Percentiles rank a stretch among this genome's conserved stretches.
phyloP scores from a whole-genome alignment of 169 alveolate species.

The Plasmodium gonderi region DNA sequence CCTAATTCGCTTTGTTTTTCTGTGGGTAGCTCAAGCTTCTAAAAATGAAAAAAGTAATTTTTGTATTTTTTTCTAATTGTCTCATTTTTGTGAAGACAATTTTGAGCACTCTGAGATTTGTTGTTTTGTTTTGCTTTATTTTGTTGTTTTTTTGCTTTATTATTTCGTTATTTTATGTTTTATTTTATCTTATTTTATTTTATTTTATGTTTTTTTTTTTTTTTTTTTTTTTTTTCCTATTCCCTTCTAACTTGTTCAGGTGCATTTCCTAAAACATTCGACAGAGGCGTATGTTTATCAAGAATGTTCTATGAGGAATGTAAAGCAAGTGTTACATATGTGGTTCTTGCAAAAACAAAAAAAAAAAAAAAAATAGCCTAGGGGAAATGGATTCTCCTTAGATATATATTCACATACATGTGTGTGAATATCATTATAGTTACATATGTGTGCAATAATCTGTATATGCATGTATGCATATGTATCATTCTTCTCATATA shows the following conservation, averaged over 20 bases:
- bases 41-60: not conserved
- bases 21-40: slow-evolving; percentile 37
- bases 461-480: too few species aligned
- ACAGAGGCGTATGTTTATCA: slow-evolving; percentile 13
- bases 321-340: not conserved
- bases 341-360: not conserved
- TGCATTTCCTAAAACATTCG: not conserved
- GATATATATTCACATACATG: not conserved
- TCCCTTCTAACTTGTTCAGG: slow-evolving; percentile 1
- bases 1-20: slow-evolving; percentile 35
- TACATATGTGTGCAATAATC: too few species aligned
- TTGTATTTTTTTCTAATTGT: not conserved
- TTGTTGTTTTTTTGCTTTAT: slow-evolving; percentile 7
- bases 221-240: not conserved
- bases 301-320: slow-evolving; percentile 15
- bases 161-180: slow-evolving; percentile 12
- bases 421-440: not conserved
- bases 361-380: not conserved
- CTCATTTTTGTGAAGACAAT: not conserved
- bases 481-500: too few species aligned
- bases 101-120: too few species aligned
- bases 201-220: not conserved
- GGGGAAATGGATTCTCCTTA: not conserved
- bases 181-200: not conserved
- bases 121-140: slow-evolving; percentile 17